Percentiles rank a stretch among this genome's conserved stretches.
Evolutionary conservation across 306 rosid genomes (phyloP).

Genomic region (Phaseolus lunatus): DNA sequence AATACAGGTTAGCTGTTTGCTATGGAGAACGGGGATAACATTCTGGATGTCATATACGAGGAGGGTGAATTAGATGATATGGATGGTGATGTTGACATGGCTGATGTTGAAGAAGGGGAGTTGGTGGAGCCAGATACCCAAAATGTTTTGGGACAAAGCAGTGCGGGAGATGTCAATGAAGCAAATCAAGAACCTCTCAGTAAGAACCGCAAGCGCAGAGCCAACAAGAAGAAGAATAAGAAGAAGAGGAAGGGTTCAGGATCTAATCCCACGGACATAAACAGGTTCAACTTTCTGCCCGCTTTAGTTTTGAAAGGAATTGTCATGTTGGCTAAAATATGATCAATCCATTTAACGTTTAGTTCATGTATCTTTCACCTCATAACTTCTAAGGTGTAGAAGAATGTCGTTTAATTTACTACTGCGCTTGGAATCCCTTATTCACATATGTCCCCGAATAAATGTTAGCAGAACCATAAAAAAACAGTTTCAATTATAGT

Average conservation of each 20-base stretch:
- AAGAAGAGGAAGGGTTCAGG: conserved; percentile 43
- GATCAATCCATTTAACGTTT: background rate
- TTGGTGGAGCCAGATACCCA: conserved; percentile 54
- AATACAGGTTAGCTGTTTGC: conserved; percentile 2
- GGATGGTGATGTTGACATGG: conserved; percentile 79
- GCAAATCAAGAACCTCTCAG: conserved; percentile 42
- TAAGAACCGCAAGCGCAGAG: conserved; percentile 51
- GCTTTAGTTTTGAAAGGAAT: conserved; percentile 1
- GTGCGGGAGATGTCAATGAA: conserved; percentile 36
- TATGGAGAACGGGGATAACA: conserved; percentile 71
- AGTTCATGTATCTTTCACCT: background rate
- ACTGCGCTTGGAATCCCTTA: background rate
- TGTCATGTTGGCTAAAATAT: background rate
- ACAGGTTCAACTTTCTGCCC: conserved; percentile 40
- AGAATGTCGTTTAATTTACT: background rate
- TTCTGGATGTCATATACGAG: conserved; percentile 69
- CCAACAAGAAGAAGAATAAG: conserved; percentile 58
- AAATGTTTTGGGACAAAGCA: conserved; percentile 43
- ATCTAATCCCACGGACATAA: background rate
- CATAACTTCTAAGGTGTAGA: background rate
- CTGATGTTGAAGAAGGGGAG: conserved; percentile 90
- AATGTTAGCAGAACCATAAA: background rate
- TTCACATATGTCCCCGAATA: background rate
- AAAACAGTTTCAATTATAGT: background rate
- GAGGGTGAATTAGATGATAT: conserved; percentile 41